Evolutionary conservation across 441 rosid species (phyloP), one percentile per base, ranked within the genome.

Genomic region (Monsonia emarginata): DNA sequence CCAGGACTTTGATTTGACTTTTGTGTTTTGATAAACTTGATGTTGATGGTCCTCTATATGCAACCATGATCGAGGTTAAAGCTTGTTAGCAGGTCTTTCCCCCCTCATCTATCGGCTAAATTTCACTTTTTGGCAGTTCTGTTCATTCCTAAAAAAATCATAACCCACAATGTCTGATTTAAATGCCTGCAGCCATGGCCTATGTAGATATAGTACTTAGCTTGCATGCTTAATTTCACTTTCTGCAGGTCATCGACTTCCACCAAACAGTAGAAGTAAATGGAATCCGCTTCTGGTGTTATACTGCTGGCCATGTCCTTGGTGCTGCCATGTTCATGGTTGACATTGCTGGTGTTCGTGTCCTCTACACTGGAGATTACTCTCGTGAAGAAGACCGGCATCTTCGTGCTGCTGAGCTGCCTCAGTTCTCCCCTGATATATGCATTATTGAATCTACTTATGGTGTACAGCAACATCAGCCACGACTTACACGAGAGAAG

Each of bases 311-410:
- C 58, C 96, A 91, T 71, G 96, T 91, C 56, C 95, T 91, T 73
- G 98, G 98, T 63, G 98, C 98, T 74, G 95, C 96, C 60, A 91
- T 89, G 98, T 91, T 91, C 69, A 91, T 91, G 96, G 98, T 89
- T 61, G 96, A 91, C 72, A 80, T 91, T 63, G 96, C 98, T 3
- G 90, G 96, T 70, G 93, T 91, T 24, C 86, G 93, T 42, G 83
- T 85, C 40, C 96, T 91, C 66, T 91, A 91, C 71, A 89, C 95
- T 24, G 98, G 98, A 30, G 98, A 91, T 48, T 91, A 91, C 67
- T 91, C 98, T 21, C 88, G 96, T 42, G 95, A 89, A 77, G 98
- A 91, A 80, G 96, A 89, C 78, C 72, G 95, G 36, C 98, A 91
- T 85, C 90, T 91, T 52, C 84, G 86, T 58, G 95, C 96, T 71